phyloP scores from a whole-genome alignment of 352 stramenopile genomes.

The Pythium phragmiticola region DNA sequence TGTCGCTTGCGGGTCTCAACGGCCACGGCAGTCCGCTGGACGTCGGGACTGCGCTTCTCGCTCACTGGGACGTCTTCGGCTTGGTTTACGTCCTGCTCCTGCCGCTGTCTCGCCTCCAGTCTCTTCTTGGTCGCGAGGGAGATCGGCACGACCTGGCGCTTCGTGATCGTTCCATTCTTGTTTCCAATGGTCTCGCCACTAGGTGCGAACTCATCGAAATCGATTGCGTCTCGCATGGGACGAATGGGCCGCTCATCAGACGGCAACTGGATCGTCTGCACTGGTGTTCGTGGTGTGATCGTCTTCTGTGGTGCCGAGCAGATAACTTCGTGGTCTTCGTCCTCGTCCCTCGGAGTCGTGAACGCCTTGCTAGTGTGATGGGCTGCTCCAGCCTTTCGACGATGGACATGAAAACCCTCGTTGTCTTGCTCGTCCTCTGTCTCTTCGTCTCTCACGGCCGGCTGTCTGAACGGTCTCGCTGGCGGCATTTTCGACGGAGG shows the following conservation, averaged over 20 bases:
- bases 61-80: background rate
- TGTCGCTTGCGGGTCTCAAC: slow-evolving; percentile 15
- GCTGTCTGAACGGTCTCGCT: background rate
- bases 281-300: background rate
- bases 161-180: background rate
- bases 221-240: slow-evolving; percentile 16
- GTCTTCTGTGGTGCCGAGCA: background rate
- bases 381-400: background rate
- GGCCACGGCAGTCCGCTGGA: background rate
- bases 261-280: background rate
- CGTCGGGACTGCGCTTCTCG: slow-evolving; percentile 7
- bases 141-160: slow-evolving; percentile 19
- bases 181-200: background rate
- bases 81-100: slow-evolving; percentile 20
- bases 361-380: background rate
- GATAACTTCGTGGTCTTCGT: background rate
- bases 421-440: slow-evolving; percentile 1
- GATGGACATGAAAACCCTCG: background rate
- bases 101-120: slow-evolving; percentile 60
- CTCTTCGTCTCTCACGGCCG: background rate
- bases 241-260: slow-evolving; percentile 47
- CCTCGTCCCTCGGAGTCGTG: background rate
- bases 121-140: slow-evolving; percentile 56
- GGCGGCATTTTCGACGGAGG: background rate
- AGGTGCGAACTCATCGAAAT: slow-evolving; percentile 8